These are phyloP conservation scores for Letharia lupina DNA, from an alignment of 495 filamentous ascomycete species.

Conservation along the genomic window DNA sequence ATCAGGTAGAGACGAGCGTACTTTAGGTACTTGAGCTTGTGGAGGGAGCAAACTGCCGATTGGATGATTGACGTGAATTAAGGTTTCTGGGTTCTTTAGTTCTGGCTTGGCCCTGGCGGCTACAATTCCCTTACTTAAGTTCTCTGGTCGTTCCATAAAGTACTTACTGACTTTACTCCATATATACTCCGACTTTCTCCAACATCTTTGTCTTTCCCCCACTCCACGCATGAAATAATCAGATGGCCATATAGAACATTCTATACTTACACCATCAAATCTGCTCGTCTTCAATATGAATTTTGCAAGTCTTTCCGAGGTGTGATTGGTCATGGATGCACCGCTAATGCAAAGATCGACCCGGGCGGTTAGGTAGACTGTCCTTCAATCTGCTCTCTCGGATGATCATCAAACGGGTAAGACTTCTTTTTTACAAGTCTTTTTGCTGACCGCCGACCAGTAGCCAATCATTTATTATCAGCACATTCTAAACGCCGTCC, in stretches of 20 bases:
- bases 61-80: neutral
- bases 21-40: neutral
- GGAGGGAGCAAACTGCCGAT: neutral
- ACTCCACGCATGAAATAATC: no score
- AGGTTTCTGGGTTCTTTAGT: no score
- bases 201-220: no score
- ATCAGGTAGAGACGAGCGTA: neutral
- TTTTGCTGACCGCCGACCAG: no score
- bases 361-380: conserved; percentile 5
- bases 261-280: no score
- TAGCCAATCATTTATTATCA: neutral
- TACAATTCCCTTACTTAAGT: no score
- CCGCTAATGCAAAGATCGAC: conserved; percentile 3
- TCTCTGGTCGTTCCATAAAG: no score
- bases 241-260: no score
- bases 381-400: neutral
- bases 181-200: no score
- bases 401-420: neutral
- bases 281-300: no score
- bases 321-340: conserved; percentile 6
- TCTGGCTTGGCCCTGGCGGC: no score
- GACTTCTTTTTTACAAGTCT: neutral
- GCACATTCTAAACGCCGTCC: neutral
- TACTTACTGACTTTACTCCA: no score
- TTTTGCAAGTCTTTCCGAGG: neutral